These are phyloP conservation scores for Nissolia schottii DNA, from an alignment of 306 rosid species.

Conservation along the genomic window DNA sequence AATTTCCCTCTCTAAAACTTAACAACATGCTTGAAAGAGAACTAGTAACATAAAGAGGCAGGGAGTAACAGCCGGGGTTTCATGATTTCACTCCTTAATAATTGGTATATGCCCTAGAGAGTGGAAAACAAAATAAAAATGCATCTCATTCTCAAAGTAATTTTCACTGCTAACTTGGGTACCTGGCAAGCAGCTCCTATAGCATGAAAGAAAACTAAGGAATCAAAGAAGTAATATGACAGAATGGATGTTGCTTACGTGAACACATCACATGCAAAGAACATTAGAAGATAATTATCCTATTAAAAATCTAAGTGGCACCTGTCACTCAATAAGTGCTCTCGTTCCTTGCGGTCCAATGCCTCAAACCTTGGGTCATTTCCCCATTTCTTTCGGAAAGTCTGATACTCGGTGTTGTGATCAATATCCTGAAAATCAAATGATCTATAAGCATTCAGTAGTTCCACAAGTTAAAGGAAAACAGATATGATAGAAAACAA, in stretches of 20 bases:
- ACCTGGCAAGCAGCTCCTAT: background rate
- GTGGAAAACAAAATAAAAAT: background rate
- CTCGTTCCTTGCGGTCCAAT: constrained; percentile 92
- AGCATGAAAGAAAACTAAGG: constrained; percentile 10
- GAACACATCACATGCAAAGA: constrained; percentile 14
- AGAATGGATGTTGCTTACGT: background rate
- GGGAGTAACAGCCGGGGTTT: background rate
- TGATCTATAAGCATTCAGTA: constrained; percentile 17
- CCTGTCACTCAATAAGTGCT: constrained; percentile 90
- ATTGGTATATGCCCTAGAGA: constrained; percentile 2
- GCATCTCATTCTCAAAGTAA: background rate
- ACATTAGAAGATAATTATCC: background rate
- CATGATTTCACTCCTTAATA: constrained; percentile 4
- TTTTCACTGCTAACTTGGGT: background rate
- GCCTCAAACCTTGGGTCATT: constrained; percentile 81
- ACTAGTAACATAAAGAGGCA: constrained; percentile 8
- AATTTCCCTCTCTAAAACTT: background rate
- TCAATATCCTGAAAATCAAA: constrained; percentile 63
- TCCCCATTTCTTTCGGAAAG: constrained; percentile 86
- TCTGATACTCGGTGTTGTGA: constrained; percentile 61
- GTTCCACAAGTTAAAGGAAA: constrained; percentile 9
- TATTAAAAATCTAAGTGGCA: constrained; percentile 30
- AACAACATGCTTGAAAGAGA: background rate
- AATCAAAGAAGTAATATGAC: background rate
- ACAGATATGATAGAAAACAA: constrained; percentile 13